A percentile compares a stretch with the other conserved stretches of the same genome.
Evolutionary conservation across 257 asterid species (phyloP).

Genomic region (Paraleonurus japonicus): DNA sequence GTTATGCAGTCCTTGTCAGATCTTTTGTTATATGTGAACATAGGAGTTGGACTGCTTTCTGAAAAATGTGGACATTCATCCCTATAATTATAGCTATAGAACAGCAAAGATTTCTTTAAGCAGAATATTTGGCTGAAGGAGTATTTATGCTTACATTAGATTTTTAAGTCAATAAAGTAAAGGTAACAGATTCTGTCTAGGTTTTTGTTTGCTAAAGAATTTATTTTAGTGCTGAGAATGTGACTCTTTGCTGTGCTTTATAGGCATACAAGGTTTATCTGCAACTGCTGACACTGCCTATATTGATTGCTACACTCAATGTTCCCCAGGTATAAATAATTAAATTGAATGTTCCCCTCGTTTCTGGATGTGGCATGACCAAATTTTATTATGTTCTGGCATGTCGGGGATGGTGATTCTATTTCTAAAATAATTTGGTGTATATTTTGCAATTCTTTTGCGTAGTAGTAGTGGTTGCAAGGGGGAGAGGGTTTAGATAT

Average conservation of each 20-base stretch:
- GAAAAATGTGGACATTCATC: not conserved
- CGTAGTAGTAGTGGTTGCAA: not conserved
- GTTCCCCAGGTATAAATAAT: constrained; percentile 85
- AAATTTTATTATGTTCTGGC: constrained; percentile 10
- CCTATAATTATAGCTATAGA: not conserved
- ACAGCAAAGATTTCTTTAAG: not conserved
- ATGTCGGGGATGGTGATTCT: constrained; percentile 13
- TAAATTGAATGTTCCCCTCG: constrained; percentile 11
- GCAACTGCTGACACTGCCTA: constrained; percentile 64
- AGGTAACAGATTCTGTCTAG: not conserved
- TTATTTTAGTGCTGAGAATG: constrained; percentile 22
- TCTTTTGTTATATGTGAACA: constrained; percentile 12
- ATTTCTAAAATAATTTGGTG: not conserved
- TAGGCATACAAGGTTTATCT: constrained; percentile 68
- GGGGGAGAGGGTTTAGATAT: not conserved
- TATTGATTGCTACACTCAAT: constrained; percentile 54
- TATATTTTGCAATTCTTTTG: not conserved
- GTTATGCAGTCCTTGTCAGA: not conserved
- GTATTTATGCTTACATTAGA: not conserved
- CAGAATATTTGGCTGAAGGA: not conserved
- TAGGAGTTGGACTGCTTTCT: not conserved
- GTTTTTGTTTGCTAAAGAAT: constrained; percentile 9
- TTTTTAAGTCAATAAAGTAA: not conserved
- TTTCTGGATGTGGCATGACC: constrained; percentile 13
- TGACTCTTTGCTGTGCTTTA: constrained; percentile 20